Evolutionary conservation across 2,329 filamentous ascomycete species (phyloP).

Genomic region (Diaporthe ampelina): DNA sequence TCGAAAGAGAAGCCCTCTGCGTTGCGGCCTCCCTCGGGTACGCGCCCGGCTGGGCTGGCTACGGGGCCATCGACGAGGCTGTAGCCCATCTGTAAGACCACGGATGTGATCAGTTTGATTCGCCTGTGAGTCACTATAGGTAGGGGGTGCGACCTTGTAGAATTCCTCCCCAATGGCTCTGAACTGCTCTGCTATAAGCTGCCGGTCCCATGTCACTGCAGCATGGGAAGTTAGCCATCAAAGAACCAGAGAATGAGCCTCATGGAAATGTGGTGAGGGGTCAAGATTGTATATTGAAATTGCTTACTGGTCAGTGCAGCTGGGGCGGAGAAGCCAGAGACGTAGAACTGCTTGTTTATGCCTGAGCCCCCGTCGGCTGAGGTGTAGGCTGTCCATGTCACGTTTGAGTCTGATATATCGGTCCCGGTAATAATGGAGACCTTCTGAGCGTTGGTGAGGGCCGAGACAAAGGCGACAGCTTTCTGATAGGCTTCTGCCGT

Average conservation of each 20-base stretch:
- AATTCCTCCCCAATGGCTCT: conserved; percentile 42
- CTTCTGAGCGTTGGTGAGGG: conserved; percentile 11
- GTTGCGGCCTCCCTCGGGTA: conserved; percentile 10
- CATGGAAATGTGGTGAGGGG: too few species aligned
- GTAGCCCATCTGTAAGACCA: conserved; percentile 4
- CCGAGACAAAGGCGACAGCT: conserved; percentile 1
- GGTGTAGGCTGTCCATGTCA: conserved; percentile 60
- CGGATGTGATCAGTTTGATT: too few species aligned
- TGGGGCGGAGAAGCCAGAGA: conserved; percentile 43
- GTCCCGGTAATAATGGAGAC: conserved; percentile 17
- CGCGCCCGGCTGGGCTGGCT: conserved; percentile 8
- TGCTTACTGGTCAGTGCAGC: conserved; percentile 40
- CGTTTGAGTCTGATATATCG: conserved; percentile 16
- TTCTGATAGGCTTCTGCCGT: conserved; percentile 19
- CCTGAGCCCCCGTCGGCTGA: conserved; percentile 43
- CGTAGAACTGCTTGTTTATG: conserved; percentile 43
- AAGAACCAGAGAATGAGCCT: too few species aligned
- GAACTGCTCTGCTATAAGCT: conserved; percentile 41
- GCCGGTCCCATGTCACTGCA: conserved; percentile 43
- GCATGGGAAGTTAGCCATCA: too few species aligned
- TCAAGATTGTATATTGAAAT: too few species aligned
- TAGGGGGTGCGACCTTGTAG: conserved; percentile 13
- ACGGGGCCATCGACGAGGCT: conserved; percentile 21
- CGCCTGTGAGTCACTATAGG: too few species aligned
- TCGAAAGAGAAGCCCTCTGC: conserved; percentile 43